A percentile compares a stretch with the other conserved stretches of the same genome.
These are phyloP conservation scores for Magnaporthales sp. DNA, from an alignment of 2,329 filamentous ascomycete species.

Conservation along the genomic window DNA sequence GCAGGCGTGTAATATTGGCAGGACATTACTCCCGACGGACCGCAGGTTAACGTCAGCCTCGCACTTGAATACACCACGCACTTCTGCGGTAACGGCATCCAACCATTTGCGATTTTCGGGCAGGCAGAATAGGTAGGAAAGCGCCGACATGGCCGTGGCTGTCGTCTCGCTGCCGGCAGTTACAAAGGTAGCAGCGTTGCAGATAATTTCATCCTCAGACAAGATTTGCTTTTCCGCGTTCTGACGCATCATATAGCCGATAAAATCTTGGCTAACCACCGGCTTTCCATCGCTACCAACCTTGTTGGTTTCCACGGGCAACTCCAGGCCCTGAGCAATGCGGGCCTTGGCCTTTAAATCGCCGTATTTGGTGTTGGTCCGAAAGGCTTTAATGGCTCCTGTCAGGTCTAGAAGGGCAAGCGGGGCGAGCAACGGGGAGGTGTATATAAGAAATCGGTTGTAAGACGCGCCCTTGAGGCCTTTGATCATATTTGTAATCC, in stretches of 20 bases:
- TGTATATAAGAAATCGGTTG: too few species aligned
- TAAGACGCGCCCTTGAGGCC: background rate
- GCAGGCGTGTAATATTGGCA: constrained; percentile 21
- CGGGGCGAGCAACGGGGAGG: background rate
- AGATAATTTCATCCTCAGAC: constrained; percentile 13
- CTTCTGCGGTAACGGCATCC: constrained; percentile 8
- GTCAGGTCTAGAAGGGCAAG: background rate
- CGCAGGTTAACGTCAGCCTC: background rate
- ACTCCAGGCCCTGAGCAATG: background rate
- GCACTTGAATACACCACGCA: background rate
- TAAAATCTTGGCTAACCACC: constrained; percentile 2
- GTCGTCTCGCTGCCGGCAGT: constrained; percentile 16
- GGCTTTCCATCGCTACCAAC: background rate
- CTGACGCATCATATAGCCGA: constrained; percentile 4
- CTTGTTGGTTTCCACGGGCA: background rate
- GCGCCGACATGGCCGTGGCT: constrained; percentile 11
- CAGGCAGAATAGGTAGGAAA: constrained; percentile 12
- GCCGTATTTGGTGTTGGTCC: background rate
- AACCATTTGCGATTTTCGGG: constrained; percentile 14
- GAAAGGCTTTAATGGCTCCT: too few species aligned
- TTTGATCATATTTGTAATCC: constrained; percentile 12
- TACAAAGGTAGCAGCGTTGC: constrained; percentile 15
- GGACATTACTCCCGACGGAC: background rate
- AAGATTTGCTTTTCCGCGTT: constrained; percentile 3
- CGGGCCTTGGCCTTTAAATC: background rate